Conservation (phyloP, 176 grass and related monocot genomes). For the Cenchrus americanus region DNA sequence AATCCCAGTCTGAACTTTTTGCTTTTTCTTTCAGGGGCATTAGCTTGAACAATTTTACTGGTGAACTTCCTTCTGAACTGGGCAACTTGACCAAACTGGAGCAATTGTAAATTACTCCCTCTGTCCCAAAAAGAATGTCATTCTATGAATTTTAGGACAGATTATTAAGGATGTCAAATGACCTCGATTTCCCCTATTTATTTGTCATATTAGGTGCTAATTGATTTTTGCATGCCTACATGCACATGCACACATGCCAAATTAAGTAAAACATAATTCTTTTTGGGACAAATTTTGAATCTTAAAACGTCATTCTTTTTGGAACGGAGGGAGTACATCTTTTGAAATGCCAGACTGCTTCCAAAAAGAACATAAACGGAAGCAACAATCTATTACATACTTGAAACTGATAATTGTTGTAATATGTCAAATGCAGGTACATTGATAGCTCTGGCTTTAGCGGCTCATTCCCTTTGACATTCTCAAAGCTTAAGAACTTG, state of each 20-base stretch:
- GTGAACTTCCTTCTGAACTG: conserved; percentile 44
- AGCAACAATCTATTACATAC: neutral
- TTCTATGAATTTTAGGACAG: too few species aligned
- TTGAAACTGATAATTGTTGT: too few species aligned
- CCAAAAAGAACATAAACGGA: neutral
- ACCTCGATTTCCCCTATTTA: too few species aligned
- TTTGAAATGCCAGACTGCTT: neutral
- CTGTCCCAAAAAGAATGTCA: too few species aligned
- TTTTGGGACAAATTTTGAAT: too few species aligned
- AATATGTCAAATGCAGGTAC: conserved; percentile 39
- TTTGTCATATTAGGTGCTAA: too few species aligned
- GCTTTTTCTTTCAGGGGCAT: conserved; percentile 31
- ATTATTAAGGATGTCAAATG: too few species aligned
- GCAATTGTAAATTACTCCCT: conserved; percentile 27
- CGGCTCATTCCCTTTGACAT: conserved; percentile 53
- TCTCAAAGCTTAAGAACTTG: conserved; percentile 58
- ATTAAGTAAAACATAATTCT: too few species aligned
- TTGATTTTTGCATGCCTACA: too few species aligned
- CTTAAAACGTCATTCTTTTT: too few species aligned
- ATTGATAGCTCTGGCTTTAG: conserved; percentile 62
- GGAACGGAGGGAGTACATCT: too few species aligned
- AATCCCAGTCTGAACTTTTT: neutral
- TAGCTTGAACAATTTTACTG: conserved; percentile 47
- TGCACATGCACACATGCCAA: too few species aligned
- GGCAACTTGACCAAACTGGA: conserved; percentile 52